Percentiles rank a stretch among this genome's conserved stretches.
phyloP scores from a whole-genome alignment of 2,329 filamentous ascomycete species.

The Aureobasidium zeae region DNA sequence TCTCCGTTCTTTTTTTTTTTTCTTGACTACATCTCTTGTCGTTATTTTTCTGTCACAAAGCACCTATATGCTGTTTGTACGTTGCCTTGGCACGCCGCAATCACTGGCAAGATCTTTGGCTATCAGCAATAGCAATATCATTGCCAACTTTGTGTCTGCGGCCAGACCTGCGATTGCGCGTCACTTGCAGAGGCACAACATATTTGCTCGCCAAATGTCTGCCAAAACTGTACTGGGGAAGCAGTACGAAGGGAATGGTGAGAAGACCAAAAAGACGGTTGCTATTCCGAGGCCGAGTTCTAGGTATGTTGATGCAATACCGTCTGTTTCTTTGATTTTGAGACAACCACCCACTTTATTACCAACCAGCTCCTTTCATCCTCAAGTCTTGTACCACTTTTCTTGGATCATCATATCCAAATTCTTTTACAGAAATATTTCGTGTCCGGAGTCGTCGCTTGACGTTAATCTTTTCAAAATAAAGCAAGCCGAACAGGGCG shows the following conservation, averaged over 20 bases:
- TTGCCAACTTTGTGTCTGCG: too few species aligned
- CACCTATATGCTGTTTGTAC: too few species aligned
- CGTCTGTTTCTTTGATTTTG: not conserved
- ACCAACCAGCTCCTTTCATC: too few species aligned
- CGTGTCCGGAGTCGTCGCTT: too few species aligned
- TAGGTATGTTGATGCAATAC: conserved; percentile 36
- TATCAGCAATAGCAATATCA: too few species aligned
- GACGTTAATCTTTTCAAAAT: not conserved
- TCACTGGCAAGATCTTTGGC: too few species aligned
- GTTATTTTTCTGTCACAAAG: too few species aligned
- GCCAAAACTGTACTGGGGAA: not conserved
- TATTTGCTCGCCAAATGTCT: not conserved
- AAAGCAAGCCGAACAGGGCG: not conserved
- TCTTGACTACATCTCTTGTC: too few species aligned
- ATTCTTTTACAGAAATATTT: not conserved
- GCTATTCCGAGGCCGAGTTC: conserved; percentile 54
- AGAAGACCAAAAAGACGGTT: conserved; percentile 30
- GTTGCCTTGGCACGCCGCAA: too few species aligned
- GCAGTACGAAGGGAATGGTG: not conserved
- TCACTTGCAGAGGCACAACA: not conserved
- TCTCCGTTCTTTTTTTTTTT: not conserved
- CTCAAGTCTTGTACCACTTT: not conserved
- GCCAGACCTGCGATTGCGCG: not conserved
- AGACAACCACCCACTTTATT: not conserved
- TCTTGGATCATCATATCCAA: not conserved